These are phyloP conservation scores for Boletus subcaerulescens DNA, from an alignment of 768 basidiomycete species.

Conservation along the genomic window DNA sequence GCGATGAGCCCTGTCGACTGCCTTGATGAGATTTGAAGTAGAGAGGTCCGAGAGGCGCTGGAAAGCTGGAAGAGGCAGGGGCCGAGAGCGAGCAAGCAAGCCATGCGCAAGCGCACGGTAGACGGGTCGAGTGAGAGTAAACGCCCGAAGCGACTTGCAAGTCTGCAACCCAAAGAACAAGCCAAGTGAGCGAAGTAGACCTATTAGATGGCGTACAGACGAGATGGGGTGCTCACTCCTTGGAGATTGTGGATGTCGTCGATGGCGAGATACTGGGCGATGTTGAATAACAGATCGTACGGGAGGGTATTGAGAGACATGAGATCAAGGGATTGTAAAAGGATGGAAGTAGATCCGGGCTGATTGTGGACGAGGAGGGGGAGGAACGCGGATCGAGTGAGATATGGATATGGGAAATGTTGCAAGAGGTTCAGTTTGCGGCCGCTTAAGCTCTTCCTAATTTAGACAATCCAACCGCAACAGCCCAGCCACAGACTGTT, in stretches of 20 bases:
- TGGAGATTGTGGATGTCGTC: conserved; percentile 60
- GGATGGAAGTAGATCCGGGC: conserved; percentile 6
- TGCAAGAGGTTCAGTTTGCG: conserved; percentile 1
- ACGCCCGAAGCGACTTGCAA: conserved; percentile 57
- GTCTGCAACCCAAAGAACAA: conserved; percentile 40
- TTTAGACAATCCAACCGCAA: conserved; percentile 2
- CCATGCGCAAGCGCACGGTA: conserved; percentile 63
- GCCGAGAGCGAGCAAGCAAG: conserved; percentile 62
- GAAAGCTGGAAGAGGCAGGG: conserved; percentile 67
- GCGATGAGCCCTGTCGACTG: conserved; percentile 59
- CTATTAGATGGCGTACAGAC: neutral
- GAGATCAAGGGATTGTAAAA: neutral
- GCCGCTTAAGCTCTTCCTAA: conserved; percentile 4
- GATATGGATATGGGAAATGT: conserved; percentile 16
- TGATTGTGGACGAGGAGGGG: neutral
- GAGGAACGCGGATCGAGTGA: conserved; percentile 12
- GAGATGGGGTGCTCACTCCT: conserved; percentile 42
- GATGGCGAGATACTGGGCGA: conserved; percentile 59
- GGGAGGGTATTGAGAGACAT: conserved; percentile 48
- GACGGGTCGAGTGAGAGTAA: conserved; percentile 63
- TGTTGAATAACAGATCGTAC: conserved; percentile 69
- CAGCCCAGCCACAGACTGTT: too few relatives aligned
- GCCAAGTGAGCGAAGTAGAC: neutral
- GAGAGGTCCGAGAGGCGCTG: conserved; percentile 64
- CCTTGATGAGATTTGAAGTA: conserved; percentile 56